Percentiles rank a stretch among this genome's conserved stretches.
Evolutionary conservation across 2,329 filamentous ascomycete species (phyloP).

Genomic region (Fusarium mundagurra): DNA sequence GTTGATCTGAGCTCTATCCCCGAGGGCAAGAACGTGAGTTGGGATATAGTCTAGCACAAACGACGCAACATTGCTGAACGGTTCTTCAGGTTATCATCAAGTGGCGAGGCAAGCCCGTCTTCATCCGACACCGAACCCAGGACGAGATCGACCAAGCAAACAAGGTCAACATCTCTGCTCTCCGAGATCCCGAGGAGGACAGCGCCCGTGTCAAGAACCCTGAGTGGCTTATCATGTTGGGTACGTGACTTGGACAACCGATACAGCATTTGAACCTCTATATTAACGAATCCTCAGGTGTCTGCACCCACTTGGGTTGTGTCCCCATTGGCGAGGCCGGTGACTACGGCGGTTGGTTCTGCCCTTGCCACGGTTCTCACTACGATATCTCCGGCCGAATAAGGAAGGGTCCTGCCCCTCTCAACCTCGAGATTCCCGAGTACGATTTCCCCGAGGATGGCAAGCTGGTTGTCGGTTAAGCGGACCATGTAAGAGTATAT

Average conservation of each 20-base stretch:
- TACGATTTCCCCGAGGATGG: conserved; percentile 95
- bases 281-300: conserved; percentile 64
- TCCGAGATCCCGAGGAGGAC: conserved; percentile 93
- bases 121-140: conserved; percentile 97
- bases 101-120: conserved; percentile 99
- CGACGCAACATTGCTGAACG: conserved; percentile 1
- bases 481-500: conserved; percentile 43
- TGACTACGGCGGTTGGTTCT: conserved; percentile 99
- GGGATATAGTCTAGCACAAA: conserved; percentile 2
- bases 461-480: conserved; percentile 92
- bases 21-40: conserved; percentile 97
- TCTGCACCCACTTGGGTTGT: conserved; percentile 99
- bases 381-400: conserved; percentile 99
- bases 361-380: conserved; percentile 99
- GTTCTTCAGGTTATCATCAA: conserved; percentile 89
- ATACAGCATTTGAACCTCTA: not conserved
- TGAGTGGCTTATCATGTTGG: conserved; percentile 99
- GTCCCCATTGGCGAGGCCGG: conserved; percentile 98
- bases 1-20: conserved; percentile 92
- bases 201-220: conserved; percentile 96
- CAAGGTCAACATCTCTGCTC: conserved; percentile 79
- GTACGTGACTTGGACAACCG: conserved; percentile 58
- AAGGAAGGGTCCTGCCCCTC: conserved; percentile 94
- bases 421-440: conserved; percentile 94
- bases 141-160: conserved; percentile 96